Base-by-base conservation (phyloP, 2,329 filamentous ascomycete genomes). In the Verticillium nonalfalfae region DNA sequence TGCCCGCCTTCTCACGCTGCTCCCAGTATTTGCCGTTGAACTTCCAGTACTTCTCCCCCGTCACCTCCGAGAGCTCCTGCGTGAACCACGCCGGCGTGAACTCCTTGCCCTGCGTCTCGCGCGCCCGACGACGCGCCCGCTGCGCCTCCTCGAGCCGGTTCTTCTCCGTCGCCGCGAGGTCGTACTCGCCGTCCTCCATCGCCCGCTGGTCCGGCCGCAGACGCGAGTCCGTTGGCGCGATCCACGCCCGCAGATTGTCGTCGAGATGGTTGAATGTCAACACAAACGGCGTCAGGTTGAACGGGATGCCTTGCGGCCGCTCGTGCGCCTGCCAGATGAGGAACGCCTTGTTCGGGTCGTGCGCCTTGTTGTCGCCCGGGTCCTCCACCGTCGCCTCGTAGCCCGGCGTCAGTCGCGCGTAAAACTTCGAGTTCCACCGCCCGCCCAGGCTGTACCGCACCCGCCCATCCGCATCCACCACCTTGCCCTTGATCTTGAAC, bases 121-220 rank as follows among this genome's bases (percentile, higher is more conserved):
- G 82, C 62, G 82, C 78, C 60, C 90, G 79, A 64, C 95, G 80
- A 62, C 89, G 88, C 10, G 88, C 87, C 63, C 95, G 83, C 79
- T 99, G 95, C 66, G 88, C 93, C 78, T 97, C 90, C 75, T 99
- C 95, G 0, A 99, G 85, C 1, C 95, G 84, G 70, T 94, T 95
- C 85, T 99, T 99, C 80, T 99, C 95, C 5, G 85, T 85, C 0
- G 94, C 95, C 1, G 95, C 95, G 63, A 95, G 82, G 70, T 98
- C 94, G 71, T 99, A 99, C 75, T 93, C 86, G n/a, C 94, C 95
- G 64, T 98, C 93, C 74, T 99, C 95, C 95, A 99, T 99, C 1
- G 95, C 95, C 11, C 95, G 85, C 78, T 99, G 95, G 74, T 99
- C 95, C 0, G 95, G 94, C 35, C 95, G 84, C 36, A 97, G 80